A percentile compares a stretch with the other conserved stretches of the same genome.
phyloP scores from a whole-genome alignment of 805 yeast species.

The Candida golubevii region DNA sequence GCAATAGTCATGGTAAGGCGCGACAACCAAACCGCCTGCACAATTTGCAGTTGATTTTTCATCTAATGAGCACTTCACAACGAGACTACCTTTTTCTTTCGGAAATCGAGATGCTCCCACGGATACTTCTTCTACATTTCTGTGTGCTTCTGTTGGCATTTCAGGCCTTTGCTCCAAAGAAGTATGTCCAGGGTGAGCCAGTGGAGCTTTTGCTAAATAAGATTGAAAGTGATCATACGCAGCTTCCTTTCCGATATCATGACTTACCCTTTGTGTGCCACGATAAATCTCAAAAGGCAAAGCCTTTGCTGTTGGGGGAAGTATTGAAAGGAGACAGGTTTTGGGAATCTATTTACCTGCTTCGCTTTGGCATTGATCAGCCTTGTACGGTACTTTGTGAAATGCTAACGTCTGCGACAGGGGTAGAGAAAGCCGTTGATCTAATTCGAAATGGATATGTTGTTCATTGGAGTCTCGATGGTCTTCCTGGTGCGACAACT shows the following conservation, averaged over 20 bases:
- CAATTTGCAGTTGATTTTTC: no score
- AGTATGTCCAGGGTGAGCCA: slow-evolving; percentile 47
- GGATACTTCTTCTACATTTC: background rate
- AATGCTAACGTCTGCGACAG: slow-evolving; percentile 49
- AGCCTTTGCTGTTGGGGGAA: slow-evolving; percentile 69
- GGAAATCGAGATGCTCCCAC: background rate
- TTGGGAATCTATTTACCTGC: slow-evolving; percentile 68
- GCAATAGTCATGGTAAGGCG: no score
- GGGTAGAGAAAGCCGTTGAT: slow-evolving; percentile 51
- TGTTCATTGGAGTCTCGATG: slow-evolving; percentile 81
- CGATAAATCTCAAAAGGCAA: slow-evolving; percentile 42
- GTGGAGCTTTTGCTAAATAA: slow-evolving; percentile 73
- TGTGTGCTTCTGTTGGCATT: slow-evolving; percentile 9
- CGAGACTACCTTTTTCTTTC: no score
- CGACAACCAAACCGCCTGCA: no score
- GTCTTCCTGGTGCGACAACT: slow-evolving; percentile 84
- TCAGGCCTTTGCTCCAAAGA: slow-evolving; percentile 30
- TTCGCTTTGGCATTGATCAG: slow-evolving; percentile 59
- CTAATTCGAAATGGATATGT: slow-evolving; percentile 67
- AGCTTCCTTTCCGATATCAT: slow-evolving; percentile 71
- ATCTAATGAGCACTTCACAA: no score
- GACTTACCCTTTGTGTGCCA: slow-evolving; percentile 82
- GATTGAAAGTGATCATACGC: slow-evolving; percentile 72
- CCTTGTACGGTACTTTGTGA: slow-evolving; percentile 69
- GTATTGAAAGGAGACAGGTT: slow-evolving; percentile 77